Base-by-base conservation (phyloP, 1,139 yeast species). In the Hanseniaspora sp. region DNA sequence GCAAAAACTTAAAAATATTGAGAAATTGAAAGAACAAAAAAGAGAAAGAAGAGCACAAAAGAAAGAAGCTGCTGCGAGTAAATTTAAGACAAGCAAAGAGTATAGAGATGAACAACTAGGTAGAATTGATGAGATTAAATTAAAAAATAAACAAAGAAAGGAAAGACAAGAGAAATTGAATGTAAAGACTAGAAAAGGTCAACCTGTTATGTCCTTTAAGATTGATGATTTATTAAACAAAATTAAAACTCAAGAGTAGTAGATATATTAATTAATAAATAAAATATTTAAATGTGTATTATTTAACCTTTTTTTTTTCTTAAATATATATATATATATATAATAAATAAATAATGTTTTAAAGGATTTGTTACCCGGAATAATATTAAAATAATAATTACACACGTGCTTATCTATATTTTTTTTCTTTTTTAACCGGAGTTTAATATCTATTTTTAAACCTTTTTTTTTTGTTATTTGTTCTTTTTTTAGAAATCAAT, bases 171-270 rank as follows among this genome's bases (percentile, higher is more conserved):
- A 76, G 56, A 71, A 69, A 39, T 60, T 83, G 11, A 69, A 79
- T 1, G 76, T 83, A 59, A 80, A 73, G 57, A 88, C 95, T 1
- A 74, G 74, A 59, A 67, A 74, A 6, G 96, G 97, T 0, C 97
- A 90, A 66, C 96, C 96, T 1, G 68, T 79, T 51, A 86, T 90
- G 95, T 96, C 87, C 0, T 94, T 96, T 9, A 77, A 95, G 65
- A 86, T 90, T 57, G 83, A 80, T 57, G 78, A 81, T 60, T 71
- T 90, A 46, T 72, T 90, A 55, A 95, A 85, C 56, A 86, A 87
- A 67, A 86, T 90, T 58, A 79, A 77, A 62, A 73, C 23, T 17
- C 48, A 71, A 52, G 80, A 79, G 58, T 4, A 43, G 5, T 41
- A 33, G 1, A 35, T 33, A 29, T 29, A 34, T 11, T 5, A n/a